Evolutionary conservation across 2,329 filamentous ascomycete genomes (phyloP).

Genomic region (Tolypocladium paradoxum): DNA sequence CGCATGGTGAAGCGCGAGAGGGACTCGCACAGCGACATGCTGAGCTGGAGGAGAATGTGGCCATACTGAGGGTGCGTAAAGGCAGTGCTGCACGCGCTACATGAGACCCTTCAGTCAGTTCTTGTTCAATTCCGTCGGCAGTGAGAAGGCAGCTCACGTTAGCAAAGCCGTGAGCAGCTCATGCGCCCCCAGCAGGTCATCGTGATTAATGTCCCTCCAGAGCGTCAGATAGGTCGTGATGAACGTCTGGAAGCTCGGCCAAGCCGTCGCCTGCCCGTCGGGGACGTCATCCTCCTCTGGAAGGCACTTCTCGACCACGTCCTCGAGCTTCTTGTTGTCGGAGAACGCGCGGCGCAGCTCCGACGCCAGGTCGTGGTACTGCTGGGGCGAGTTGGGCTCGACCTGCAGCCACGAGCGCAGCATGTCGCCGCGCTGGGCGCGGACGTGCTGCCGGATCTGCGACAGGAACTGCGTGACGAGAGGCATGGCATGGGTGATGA

Average conservation of each 20-base stretch:
- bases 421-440: constrained; percentile 49
- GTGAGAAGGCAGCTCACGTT: constrained; percentile 43
- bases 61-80: constrained; percentile 72
- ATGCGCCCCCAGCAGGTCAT: constrained; percentile 66
- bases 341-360: constrained; percentile 54
- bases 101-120: background rate
- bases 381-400: constrained; percentile 56
- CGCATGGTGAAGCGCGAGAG: constrained; percentile 76
- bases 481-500: constrained; percentile 34
- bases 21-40: constrained; percentile 70
- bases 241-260: constrained; percentile 70
- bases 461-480: constrained; percentile 58
- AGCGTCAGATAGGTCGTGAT: constrained; percentile 73
- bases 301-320: constrained; percentile 51
- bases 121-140: background rate
- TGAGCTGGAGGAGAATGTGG: constrained; percentile 70
- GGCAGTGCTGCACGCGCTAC: constrained; percentile 70
- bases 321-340: constrained; percentile 42
- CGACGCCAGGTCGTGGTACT: constrained; percentile 56
- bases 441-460: constrained; percentile 46
- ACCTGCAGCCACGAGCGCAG: constrained; percentile 64
- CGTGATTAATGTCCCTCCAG: constrained; percentile 68
- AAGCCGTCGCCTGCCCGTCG: constrained; percentile 55
- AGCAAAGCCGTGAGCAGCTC: constrained; percentile 62
- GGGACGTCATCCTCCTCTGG: constrained; percentile 47